Evolutionary conservation across 1,284 basidiomycete genomes (phyloP).

Genomic region (Boletus albobrunnescens): DNA sequence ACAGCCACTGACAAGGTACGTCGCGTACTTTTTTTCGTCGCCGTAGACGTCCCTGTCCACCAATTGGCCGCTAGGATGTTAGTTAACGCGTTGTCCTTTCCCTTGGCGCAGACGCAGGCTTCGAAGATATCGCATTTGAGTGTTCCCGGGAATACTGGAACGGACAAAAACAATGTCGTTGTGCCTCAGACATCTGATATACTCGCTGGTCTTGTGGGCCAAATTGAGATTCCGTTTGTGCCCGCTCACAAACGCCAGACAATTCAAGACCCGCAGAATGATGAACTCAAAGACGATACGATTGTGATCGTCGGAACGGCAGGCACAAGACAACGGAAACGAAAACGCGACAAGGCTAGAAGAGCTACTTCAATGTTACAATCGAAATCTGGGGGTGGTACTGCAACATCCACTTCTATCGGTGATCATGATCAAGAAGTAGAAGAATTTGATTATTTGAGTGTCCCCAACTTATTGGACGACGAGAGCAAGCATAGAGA

Average conservation of each 20-base stretch:
- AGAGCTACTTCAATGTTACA: not conserved
- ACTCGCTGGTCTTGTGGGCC: slow-evolving; percentile 33
- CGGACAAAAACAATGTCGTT: slow-evolving; percentile 6
- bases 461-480: slow-evolving; percentile 77
- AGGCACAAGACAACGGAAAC: slow-evolving; percentile 59
- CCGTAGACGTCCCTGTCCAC: not conserved
- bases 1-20: slow-evolving; percentile 15
- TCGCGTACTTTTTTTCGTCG: slow-evolving; percentile 4
- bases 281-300: slow-evolving; percentile 48
- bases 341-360: slow-evolving; percentile 32
- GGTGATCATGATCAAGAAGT: slow-evolving; percentile 27
- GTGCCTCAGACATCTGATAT: slow-evolving; percentile 13
- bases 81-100: slow-evolving; percentile 4
- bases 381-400: slow-evolving; percentile 2
- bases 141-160: not conserved
- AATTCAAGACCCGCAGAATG: slow-evolving; percentile 14
- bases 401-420: slow-evolving; percentile 7
- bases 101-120: slow-evolving; percentile 10
- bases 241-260: slow-evolving; percentile 50
- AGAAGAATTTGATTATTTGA: slow-evolving; percentile 71
- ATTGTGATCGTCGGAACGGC: slow-evolving; percentile 70
- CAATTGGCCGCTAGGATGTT: slow-evolving; percentile 2
- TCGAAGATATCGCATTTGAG: slow-evolving; percentile 1
- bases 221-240: slow-evolving; percentile 69
- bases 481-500: slow-evolving; percentile 35